Conservation (phyloP, 2,329 filamentous ascomycete species). For the Colletotrichum musicola region DNA sequence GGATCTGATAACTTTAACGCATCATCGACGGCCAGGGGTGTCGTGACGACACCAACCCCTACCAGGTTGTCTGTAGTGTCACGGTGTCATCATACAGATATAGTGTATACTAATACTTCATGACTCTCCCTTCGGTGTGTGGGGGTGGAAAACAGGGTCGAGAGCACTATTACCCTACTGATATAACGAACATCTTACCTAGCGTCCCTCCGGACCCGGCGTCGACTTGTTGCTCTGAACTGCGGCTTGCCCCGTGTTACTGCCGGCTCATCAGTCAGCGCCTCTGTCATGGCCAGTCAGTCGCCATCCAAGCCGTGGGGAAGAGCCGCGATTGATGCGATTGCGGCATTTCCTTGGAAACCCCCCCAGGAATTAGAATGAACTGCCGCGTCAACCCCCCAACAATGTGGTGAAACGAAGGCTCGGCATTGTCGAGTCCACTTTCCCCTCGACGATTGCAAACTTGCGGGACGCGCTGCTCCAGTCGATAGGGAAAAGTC, state of each 20-base stretch:
- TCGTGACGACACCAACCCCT: not conserved
- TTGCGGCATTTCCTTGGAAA: slow-evolving; percentile 34
- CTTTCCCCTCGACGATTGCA: slow-evolving; percentile 2
- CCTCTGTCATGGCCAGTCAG: not conserved
- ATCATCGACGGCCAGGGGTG: slow-evolving; percentile 5
- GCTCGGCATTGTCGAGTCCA: slow-evolving; percentile 15
- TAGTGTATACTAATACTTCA: not conserved
- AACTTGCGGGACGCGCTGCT: slow-evolving; percentile 8
- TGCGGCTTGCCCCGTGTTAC: not conserved
- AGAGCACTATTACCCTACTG: slow-evolving; percentile 1
- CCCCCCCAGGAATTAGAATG: not conserved
- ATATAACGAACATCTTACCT: not conserved
- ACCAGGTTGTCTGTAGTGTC: not conserved
- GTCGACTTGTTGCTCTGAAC: not conserved
- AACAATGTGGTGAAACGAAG: slow-evolving; percentile 1
- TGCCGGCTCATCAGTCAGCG: not conserved
- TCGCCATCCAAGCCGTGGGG: slow-evolving; percentile 8
- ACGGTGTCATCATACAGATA: not conserved
- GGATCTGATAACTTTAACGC: slow-evolving; percentile 38
- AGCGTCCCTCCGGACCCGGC: slow-evolving; percentile 7
- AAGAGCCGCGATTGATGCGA: slow-evolving; percentile 8
- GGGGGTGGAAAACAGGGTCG: not conserved
- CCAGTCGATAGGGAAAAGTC: slow-evolving; percentile 20
- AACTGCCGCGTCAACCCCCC: slow-evolving; percentile 33
- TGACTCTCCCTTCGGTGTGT: slow-evolving; percentile 1